Percentiles rank a stretch among this genome's conserved stretches.
Conservation (phyloP, 345 rosid genomes). For the Bruguiera sexangula region DNA sequence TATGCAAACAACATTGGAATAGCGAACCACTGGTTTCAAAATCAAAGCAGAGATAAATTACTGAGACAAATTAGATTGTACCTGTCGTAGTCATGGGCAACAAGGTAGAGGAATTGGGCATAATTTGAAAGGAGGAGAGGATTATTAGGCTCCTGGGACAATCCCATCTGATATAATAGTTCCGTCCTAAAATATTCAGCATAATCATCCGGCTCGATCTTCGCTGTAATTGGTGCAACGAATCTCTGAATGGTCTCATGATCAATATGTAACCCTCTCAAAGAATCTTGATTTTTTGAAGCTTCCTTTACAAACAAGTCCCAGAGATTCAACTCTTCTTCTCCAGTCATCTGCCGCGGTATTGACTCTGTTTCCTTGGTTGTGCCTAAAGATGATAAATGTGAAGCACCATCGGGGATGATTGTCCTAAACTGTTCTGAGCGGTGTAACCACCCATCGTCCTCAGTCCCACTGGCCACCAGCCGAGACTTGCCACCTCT, state of each 20-base stretch:
- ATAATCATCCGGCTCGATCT: conserved; percentile 52
- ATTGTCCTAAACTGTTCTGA: conserved; percentile 43
- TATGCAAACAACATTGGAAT: neutral
- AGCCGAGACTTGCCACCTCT: conserved; percentile 69
- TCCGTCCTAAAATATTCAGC: conserved; percentile 59
- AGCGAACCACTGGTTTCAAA: neutral
- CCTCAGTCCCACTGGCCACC: conserved; percentile 59
- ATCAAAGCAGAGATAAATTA: neutral
- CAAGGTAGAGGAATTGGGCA: conserved; percentile 82
- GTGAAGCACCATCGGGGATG: conserved; percentile 54
- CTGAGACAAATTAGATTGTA: conserved; percentile 20
- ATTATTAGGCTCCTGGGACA: conserved; percentile 61
- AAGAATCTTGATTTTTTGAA: conserved; percentile 39
- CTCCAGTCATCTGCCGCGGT: conserved; percentile 36
- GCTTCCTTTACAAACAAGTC: conserved; percentile 75
- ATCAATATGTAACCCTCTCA: conserved; percentile 46
- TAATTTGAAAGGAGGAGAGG: conserved; percentile 76
- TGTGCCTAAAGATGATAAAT: conserved; percentile 48
- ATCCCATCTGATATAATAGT: conserved; percentile 50
- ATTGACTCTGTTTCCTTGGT: conserved; percentile 44
- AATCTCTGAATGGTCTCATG: conserved; percentile 51
- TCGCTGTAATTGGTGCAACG: conserved; percentile 56
- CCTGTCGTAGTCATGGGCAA: conserved; percentile 75
- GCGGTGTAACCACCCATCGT: conserved; percentile 49
- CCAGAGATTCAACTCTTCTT: conserved; percentile 64